Conservation (phyloP, 2,329 filamentous ascomycete species). For the Sporothrix brasiliensis region DNA sequence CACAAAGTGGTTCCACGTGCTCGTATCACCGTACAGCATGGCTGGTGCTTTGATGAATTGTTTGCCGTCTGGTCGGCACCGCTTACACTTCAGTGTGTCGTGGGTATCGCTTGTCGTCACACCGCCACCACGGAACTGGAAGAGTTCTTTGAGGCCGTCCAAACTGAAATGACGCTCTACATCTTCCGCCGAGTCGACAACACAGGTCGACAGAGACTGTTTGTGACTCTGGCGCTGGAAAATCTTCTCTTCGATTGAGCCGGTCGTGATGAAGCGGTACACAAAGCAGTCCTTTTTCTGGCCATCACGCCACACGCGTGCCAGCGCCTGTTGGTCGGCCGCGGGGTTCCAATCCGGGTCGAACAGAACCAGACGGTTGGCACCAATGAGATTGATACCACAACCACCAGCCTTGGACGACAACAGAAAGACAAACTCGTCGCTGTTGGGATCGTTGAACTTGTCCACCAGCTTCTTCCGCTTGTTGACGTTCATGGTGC, state of each 20-base stretch:
- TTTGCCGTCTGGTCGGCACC: slow-evolving; percentile 83
- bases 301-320: slow-evolving; percentile 96
- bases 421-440: slow-evolving; percentile 92
- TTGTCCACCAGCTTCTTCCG: slow-evolving; percentile 95
- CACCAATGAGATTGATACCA: slow-evolving; percentile 92
- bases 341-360: slow-evolving; percentile 98
- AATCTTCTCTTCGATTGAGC: slow-evolving; percentile 98
- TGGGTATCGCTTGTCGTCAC: slow-evolving; percentile 87
- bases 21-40: slow-evolving; percentile 96
- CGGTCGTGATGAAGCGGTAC: slow-evolving; percentile 98
- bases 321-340: slow-evolving; percentile 93
- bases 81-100: slow-evolving; percentile 97
- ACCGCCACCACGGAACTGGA: slow-evolving; percentile 77
- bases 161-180: slow-evolving; percentile 95
- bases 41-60: slow-evolving; percentile 90
- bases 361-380: slow-evolving; percentile 92
- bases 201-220: slow-evolving; percentile 91
- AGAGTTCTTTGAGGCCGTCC: slow-evolving; percentile 87
- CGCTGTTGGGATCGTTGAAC: slow-evolving; percentile 90
- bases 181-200: slow-evolving; percentile 94
- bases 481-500: slow-evolving; percentile 97
- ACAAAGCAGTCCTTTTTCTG: slow-evolving; percentile 99
- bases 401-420: slow-evolving; percentile 97
- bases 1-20: slow-evolving; percentile 98
- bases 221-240: slow-evolving; percentile 99